Evolutionary conservation across 1,284 basidiomycete species (phyloP).

Genomic region (Thelephora terrestris): DNA sequence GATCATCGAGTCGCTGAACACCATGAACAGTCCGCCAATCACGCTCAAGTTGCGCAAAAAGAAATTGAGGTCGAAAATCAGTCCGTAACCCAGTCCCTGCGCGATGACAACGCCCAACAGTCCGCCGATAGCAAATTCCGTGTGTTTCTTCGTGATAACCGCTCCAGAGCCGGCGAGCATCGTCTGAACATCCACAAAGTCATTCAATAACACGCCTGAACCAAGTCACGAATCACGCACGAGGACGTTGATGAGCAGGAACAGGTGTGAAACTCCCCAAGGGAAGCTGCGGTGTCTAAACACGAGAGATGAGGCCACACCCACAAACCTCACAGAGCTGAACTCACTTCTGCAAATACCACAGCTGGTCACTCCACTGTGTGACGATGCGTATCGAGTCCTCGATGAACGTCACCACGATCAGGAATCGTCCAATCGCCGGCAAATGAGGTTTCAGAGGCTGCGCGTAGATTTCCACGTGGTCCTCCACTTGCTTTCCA

Average conservation of each 20-base stretch:
- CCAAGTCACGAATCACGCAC: slow-evolving; percentile 41
- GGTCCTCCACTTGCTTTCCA: slow-evolving; percentile 82
- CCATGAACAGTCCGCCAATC: slow-evolving; percentile 67
- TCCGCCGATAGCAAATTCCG: slow-evolving; percentile 84
- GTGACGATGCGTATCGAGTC: slow-evolving; percentile 91
- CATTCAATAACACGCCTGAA: neutral
- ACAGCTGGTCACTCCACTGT: slow-evolving; percentile 94
- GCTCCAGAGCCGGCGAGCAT: slow-evolving; percentile 87
- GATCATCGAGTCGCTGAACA: slow-evolving; percentile 91
- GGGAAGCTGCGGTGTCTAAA: slow-evolving; percentile 86
- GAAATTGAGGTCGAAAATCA: slow-evolving; percentile 85
- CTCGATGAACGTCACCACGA: slow-evolving; percentile 97
- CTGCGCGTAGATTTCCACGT: slow-evolving; percentile 87
- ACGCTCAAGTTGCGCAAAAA: slow-evolving; percentile 66
- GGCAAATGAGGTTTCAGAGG: slow-evolving; percentile 94
- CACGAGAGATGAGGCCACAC: neutral
- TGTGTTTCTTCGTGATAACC: slow-evolving; percentile 82
- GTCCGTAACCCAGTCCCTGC: slow-evolving; percentile 58
- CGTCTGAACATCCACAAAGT: slow-evolving; percentile 37
- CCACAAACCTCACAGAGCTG: slow-evolving; percentile 1
- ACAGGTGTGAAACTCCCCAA: slow-evolving; percentile 89
- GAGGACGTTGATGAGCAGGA: slow-evolving; percentile 86
- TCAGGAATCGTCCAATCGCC: slow-evolving; percentile 91
- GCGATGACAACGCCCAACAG: slow-evolving; percentile 88
- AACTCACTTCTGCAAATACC: slow-evolving; percentile 87